Evolutionary conservation across 805 yeast genomes (phyloP).

Genomic region (Candida chauliodis): DNA sequence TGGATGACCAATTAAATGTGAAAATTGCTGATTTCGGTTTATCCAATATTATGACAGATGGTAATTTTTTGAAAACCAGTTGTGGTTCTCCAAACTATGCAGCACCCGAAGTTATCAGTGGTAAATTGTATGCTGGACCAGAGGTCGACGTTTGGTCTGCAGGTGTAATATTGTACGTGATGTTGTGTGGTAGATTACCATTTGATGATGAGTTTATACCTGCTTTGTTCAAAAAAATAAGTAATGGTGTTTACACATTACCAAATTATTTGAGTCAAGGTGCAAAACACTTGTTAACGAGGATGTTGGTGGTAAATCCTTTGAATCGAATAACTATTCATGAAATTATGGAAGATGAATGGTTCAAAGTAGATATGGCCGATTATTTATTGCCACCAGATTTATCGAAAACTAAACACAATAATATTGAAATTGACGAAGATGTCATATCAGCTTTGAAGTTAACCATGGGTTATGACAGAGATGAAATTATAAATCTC

Average conservation of each 20-base stretch:
- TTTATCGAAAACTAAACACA: conserved; percentile 30
- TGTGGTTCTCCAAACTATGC: conserved; percentile 98
- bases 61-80: conserved; percentile 88
- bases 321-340: conserved; percentile 88
- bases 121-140: conserved; percentile 94
- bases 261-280: conserved; percentile 86
- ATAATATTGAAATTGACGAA: conserved; percentile 59
- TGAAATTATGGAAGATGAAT: conserved; percentile 89
- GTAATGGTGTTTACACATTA: conserved; percentile 86
- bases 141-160: conserved; percentile 98
- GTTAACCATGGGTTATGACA: conserved; percentile 84
- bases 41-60: conserved; percentile 95
- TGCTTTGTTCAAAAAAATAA: conserved; percentile 85
- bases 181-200: conserved; percentile 93
- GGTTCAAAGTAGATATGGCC: conserved; percentile 83
- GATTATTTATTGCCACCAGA: conserved; percentile 71
- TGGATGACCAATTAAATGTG: conserved; percentile 87
- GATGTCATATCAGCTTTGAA: conserved; percentile 71
- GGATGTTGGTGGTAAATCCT: conserved; percentile 94
- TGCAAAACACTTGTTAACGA: conserved; percentile 75
- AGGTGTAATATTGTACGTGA: conserved; percentile 91
- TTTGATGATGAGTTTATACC: conserved; percentile 97
- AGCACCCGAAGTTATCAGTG: conserved; percentile 95
- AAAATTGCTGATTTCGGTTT: conserved; percentile 96
- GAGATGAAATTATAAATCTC: conserved; percentile 76